Percentiles rank a stretch among this genome's conserved stretches.
Evolutionary conservation across 352 stramenopile genomes (phyloP).

Genomic region (Phytophthora foliorum): DNA sequence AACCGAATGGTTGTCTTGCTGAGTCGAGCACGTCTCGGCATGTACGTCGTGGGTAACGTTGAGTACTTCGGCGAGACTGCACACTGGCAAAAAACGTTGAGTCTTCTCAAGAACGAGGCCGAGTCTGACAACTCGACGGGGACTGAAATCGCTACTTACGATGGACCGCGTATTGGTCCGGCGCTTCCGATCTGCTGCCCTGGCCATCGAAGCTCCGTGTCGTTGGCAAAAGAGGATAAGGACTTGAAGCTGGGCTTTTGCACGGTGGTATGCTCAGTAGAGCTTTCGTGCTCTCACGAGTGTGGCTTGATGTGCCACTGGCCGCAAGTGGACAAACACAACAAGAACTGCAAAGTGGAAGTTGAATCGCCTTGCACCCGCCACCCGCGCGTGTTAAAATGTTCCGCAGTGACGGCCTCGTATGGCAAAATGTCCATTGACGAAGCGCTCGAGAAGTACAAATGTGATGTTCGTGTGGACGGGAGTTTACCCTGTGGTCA

Average conservation of each 20-base stretch:
- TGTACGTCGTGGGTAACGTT: conserved; percentile 88
- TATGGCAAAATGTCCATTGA: conserved; percentile 37
- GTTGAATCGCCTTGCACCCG: conserved; percentile 74
- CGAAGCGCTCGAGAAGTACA: conserved; percentile 58
- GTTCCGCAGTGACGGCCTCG: conserved; percentile 52
- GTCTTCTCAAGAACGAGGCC: conserved; percentile 52
- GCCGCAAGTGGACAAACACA: conserved; percentile 66
- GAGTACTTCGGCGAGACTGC: conserved; percentile 81
- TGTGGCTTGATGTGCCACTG: conserved; percentile 83
- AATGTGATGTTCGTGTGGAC: conserved; percentile 63
- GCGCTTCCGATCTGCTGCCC: conserved; percentile 85
- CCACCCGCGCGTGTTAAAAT: conserved; percentile 64
- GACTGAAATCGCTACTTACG: conserved; percentile 50
- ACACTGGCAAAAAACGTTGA: conserved; percentile 85
- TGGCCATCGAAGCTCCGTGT: conserved; percentile 57
- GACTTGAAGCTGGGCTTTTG: conserved; percentile 84
- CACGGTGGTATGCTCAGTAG: conserved; percentile 63
- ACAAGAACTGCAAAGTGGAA: conserved; percentile 57
- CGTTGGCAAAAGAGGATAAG: conserved; percentile 40
- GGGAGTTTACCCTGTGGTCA: conserved; percentile 78
- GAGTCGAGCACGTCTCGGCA: conserved; percentile 84
- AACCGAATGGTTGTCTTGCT: conserved; percentile 93
- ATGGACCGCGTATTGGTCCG: conserved; percentile 55
- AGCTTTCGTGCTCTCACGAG: conserved; percentile 70
- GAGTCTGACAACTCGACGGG: conserved; percentile 48